Evolutionary conservation across 2,329 filamentous ascomycete species (phyloP).

Genomic region (Dactylellina drechsleri): DNA sequence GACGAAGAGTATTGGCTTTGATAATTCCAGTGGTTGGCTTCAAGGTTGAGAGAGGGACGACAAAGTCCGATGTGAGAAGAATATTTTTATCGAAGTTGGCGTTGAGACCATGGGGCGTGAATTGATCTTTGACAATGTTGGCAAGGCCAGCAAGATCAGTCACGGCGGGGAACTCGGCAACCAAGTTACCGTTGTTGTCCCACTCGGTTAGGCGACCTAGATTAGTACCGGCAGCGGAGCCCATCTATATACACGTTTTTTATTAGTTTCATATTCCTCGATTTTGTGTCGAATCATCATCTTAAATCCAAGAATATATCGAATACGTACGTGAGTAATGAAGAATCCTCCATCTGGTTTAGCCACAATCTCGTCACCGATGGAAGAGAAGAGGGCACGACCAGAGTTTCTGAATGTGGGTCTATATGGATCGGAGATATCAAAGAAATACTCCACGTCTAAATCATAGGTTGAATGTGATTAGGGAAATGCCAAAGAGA

Average conservation of each 20-base stretch:
- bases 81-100: slow-evolving; percentile 70
- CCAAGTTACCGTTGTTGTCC: slow-evolving; percentile 70
- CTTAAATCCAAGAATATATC: too few species aligned
- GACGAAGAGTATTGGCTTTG: slow-evolving; percentile 69
- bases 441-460: slow-evolving; percentile 67
- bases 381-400: slow-evolving; percentile 69
- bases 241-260: too few species aligned
- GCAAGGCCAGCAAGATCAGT: slow-evolving; percentile 66
- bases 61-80: slow-evolving; percentile 72
- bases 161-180: slow-evolving; percentile 70
- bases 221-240: slow-evolving; percentile 68
- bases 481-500: not conserved
- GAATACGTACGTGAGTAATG: slow-evolving; percentile 57
- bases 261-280: too few species aligned
- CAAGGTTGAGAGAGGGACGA: slow-evolving; percentile 71
- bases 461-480: not conserved
- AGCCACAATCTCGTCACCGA: slow-evolving; percentile 72
- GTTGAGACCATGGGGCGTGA: slow-evolving; percentile 70
- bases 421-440: slow-evolving; percentile 69
- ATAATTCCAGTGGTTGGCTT: slow-evolving; percentile 69
- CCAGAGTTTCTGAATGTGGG: slow-evolving; percentile 71
- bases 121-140: slow-evolving; percentile 71
- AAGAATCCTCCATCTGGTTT: slow-evolving; percentile 68
- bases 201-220: slow-evolving; percentile 72
- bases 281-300: too few species aligned